Evolutionary conservation across 257 asterid genomes (phyloP).

Genomic region (Orobanche coerulescens): DNA sequence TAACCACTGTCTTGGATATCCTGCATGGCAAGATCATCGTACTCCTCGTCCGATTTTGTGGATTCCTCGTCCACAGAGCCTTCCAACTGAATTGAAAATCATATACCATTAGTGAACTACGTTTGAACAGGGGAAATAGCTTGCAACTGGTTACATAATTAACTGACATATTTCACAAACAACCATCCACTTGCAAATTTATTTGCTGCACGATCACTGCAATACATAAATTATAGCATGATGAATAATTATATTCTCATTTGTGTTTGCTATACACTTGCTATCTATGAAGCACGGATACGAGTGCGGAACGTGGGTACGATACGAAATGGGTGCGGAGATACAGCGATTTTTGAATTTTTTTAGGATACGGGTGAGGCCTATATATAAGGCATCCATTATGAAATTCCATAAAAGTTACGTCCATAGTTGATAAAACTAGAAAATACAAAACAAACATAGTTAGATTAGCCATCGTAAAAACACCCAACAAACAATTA

Average conservation of each 20-base stretch:
- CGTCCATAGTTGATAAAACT: too few relatives aligned
- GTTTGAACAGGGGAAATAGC: neutral
- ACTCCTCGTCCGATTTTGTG: slow-evolving; percentile 79
- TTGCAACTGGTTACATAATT: neutral
- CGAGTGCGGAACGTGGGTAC: too few relatives aligned
- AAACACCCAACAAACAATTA: too few relatives aligned
- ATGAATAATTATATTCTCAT: neutral
- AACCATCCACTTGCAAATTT: neutral
- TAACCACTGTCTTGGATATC: slow-evolving; percentile 47
- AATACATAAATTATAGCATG: neutral
- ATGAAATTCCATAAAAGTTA: too few relatives aligned
- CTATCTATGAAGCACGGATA: too few relatives aligned
- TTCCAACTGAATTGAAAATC: slow-evolving; percentile 48
- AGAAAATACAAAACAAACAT: too few relatives aligned
- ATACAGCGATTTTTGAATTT: too few relatives aligned
- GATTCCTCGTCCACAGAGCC: slow-evolving; percentile 91
- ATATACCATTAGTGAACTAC: neutral
- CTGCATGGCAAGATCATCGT: slow-evolving; percentile 79
- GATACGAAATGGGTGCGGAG: too few relatives aligned
- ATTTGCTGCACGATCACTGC: neutral
- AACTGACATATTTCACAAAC: neutral
- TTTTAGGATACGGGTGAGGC: too few relatives aligned
- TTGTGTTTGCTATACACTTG: neutral
- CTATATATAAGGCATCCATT: too few relatives aligned
- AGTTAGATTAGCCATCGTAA: too few relatives aligned